These are phyloP conservation scores for Elsinoe batatas DNA, from an alignment of 2,329 filamentous ascomycete species.

Conservation along the genomic window DNA sequence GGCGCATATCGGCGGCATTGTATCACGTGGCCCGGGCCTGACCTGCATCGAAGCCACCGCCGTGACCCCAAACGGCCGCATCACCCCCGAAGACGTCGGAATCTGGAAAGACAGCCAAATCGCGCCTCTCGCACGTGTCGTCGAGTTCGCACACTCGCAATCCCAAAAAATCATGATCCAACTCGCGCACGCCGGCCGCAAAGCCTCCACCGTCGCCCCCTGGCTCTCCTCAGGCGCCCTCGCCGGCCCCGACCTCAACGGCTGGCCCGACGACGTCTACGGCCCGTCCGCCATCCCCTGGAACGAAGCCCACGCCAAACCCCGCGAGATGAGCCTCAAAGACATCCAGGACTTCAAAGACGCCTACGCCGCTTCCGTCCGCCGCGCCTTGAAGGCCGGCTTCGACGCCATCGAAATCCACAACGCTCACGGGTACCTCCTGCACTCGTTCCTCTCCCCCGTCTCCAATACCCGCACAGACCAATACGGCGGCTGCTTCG, in stretches of 20 bases:
- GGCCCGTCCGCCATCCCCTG: slow-evolving; percentile 54
- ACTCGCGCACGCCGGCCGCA: slow-evolving; percentile 66
- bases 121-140: slow-evolving; percentile 56
- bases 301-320: slow-evolving; percentile 49
- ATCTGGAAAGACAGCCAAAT: slow-evolving; percentile 82
- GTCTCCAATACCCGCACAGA: slow-evolving; percentile 60
- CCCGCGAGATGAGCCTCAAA: slow-evolving; percentile 56
- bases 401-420: slow-evolving; percentile 75
- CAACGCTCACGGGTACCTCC: slow-evolving; percentile 67
- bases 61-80: slow-evolving; percentile 66
- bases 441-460: slow-evolving; percentile 61
- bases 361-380: slow-evolving; percentile 53
- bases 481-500: slow-evolving; percentile 57
- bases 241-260: slow-evolving; percentile 42
- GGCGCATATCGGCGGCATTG: slow-evolving; percentile 70
- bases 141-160: slow-evolving; percentile 73
- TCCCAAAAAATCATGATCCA: slow-evolving; percentile 69
- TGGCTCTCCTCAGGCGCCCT: slow-evolving; percentile 52
- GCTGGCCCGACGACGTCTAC: slow-evolving; percentile 45
- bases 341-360: slow-evolving; percentile 59
- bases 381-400: slow-evolving; percentile 47
- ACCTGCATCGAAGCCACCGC: slow-evolving; percentile 69
- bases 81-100: slow-evolving; percentile 69
- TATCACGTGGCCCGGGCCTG: slow-evolving; percentile 63
- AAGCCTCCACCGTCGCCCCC: slow-evolving; percentile 49